Evolutionary conservation across 257 asterid species (phyloP).

Genomic region (Solanum pimpinellifolium): DNA sequence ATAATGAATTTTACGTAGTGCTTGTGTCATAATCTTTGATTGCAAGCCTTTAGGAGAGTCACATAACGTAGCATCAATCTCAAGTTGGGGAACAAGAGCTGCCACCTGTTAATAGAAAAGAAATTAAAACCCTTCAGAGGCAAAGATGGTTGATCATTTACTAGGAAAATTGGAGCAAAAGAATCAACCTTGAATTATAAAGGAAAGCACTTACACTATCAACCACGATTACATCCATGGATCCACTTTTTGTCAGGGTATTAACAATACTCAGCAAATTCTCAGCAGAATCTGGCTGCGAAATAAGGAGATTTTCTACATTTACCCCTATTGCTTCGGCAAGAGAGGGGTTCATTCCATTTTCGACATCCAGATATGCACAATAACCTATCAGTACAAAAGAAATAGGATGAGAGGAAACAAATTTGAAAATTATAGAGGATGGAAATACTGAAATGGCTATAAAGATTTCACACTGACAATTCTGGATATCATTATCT

Average conservation of each 20-base stretch:
- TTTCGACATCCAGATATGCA: conserved; percentile 96
- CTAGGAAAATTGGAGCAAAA: neutral
- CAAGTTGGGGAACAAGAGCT: conserved; percentile 84
- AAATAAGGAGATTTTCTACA: conserved; percentile 69
- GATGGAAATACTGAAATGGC: neutral
- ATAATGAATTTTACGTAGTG: conserved; percentile 74
- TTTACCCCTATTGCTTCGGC: conserved; percentile 84
- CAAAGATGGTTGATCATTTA: neutral
- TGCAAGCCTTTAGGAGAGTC: conserved; percentile 46
- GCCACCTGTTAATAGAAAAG: conserved; percentile 65
- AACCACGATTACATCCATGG: conserved; percentile 77
- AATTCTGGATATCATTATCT: neutral
- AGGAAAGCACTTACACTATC: conserved; percentile 68
- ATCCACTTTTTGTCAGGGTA: conserved; percentile 86
- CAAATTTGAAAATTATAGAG: neutral
- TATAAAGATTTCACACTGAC: neutral
- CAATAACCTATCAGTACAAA: conserved; percentile 57
- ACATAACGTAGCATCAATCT: conserved; percentile 40
- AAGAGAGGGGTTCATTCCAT: conserved; percentile 71
- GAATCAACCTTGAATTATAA: neutral
- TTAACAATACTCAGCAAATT: conserved; percentile 82
- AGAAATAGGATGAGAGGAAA: conserved; percentile 1
- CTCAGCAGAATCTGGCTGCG: conserved; percentile 97
- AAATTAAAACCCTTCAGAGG: neutral
- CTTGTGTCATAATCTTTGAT: conserved; percentile 71